Percentiles rank a stretch among this genome's conserved stretches.
These are phyloP conservation scores for Ophiostoma quercus DNA, from an alignment of 2,329 filamentous ascomycete species.

Conservation along the genomic window DNA sequence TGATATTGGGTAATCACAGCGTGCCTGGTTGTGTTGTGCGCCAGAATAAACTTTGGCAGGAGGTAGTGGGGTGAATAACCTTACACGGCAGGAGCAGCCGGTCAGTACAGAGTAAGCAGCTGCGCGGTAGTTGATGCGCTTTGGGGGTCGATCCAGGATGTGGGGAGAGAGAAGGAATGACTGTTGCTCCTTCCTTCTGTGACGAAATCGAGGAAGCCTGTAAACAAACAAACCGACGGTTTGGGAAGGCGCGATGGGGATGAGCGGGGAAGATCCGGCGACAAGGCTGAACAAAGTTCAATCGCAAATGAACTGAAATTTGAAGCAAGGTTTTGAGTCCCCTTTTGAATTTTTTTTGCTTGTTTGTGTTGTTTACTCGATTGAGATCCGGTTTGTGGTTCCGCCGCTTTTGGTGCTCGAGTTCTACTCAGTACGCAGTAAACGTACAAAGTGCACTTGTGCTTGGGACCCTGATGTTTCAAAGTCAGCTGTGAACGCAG, in stretches of 20 bases:
- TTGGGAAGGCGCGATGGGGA: background rate
- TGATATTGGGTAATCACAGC: background rate
- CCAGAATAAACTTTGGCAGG: background rate
- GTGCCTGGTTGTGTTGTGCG: background rate
- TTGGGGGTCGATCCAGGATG: background rate
- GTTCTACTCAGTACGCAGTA: too few species aligned
- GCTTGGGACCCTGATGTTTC: background rate
- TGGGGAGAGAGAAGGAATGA: background rate
- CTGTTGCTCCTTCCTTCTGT: background rate
- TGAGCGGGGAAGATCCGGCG: background rate
- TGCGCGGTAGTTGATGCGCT: background rate
- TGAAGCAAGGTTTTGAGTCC: background rate
- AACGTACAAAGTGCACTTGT: background rate
- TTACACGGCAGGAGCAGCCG: background rate
- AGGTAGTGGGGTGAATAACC: background rate
- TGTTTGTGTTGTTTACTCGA: background rate
- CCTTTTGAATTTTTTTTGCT: background rate
- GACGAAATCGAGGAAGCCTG: background rate
- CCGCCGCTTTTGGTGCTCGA: background rate
- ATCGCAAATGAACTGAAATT: too few species aligned
- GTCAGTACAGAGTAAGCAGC: background rate
- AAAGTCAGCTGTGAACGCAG: background rate
- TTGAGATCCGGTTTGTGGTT: background rate
- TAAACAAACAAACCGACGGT: background rate
- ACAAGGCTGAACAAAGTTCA: background rate